Conservation (phyloP, 495 filamentous ascomycete genomes). For the Trichoderma virens region DNA sequence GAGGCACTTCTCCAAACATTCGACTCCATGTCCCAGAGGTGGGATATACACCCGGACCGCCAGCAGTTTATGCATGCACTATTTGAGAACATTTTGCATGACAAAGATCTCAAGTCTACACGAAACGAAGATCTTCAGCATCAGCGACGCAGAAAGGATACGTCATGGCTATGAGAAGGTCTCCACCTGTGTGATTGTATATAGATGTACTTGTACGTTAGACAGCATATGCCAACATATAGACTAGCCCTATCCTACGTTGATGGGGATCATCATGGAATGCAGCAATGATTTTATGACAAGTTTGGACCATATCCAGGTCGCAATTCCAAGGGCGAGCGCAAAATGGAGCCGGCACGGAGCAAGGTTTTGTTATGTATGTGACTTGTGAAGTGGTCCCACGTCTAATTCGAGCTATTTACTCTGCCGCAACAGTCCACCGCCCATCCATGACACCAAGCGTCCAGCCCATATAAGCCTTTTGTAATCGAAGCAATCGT, state of each 20-base stretch:
- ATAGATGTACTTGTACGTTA: background rate
- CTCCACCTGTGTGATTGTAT: background rate
- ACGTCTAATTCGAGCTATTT: slow-evolving; percentile 6
- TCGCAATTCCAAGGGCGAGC: background rate
- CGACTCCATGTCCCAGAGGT: slow-evolving; percentile 29
- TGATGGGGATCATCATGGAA: background rate
- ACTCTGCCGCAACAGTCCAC: background rate
- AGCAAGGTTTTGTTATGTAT: background rate
- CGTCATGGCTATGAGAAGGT: background rate
- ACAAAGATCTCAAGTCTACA: slow-evolving; percentile 1
- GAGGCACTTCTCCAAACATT: slow-evolving; percentile 34
- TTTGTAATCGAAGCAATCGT: background rate
- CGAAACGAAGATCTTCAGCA: background rate
- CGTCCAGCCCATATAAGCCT: background rate
- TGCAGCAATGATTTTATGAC: background rate
- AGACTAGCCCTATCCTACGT: background rate
- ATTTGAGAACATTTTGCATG: slow-evolving; percentile 12
- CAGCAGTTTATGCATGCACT: slow-evolving; percentile 33
- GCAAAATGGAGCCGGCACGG: background rate
- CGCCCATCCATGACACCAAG: background rate
- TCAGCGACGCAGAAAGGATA: background rate
- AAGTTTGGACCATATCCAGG: too few relatives aligned
- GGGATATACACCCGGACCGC: slow-evolving; percentile 23
- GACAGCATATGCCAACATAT: background rate
- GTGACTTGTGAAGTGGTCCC: background rate